Conservation (phyloP, 768 basidiomycete genomes). For the Mycena metata region DNA sequence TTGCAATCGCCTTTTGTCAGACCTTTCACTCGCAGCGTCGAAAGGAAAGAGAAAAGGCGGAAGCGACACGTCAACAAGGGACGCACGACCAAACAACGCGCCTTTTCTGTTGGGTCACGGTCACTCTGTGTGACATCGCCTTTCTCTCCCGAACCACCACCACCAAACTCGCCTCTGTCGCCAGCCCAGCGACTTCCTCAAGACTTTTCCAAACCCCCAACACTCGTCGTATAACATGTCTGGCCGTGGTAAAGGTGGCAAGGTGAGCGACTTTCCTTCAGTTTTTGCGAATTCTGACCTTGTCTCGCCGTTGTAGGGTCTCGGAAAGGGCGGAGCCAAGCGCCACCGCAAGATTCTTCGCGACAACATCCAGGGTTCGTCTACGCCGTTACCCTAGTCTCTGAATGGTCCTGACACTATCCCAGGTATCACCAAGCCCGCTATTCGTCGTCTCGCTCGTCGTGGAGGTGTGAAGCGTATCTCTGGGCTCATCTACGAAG, state of each 20-base stretch:
- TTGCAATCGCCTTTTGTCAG: too few relatives aligned
- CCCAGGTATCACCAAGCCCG: too few relatives aligned
- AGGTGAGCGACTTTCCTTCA: slow-evolving; percentile 56
- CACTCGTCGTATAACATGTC: slow-evolving; percentile 69
- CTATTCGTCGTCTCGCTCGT: too few relatives aligned
- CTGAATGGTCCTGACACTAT: too few relatives aligned
- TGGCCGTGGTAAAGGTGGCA: slow-evolving; percentile 97
- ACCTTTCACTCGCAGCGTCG: too few relatives aligned
- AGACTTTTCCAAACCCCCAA: slow-evolving; percentile 23
- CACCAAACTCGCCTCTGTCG: background rate
- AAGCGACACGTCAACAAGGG: background rate
- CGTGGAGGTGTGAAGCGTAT: too few relatives aligned
- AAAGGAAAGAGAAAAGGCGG: background rate
- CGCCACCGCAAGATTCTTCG: slow-evolving; percentile 14
- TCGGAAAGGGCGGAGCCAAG: slow-evolving; percentile 11
- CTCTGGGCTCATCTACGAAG: too few relatives aligned
- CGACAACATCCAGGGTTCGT: slow-evolving; percentile 42
- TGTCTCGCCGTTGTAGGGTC: slow-evolving; percentile 56
- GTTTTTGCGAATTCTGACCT: too few relatives aligned
- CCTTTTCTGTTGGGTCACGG: slow-evolving; percentile 10
- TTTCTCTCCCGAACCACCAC: slow-evolving; percentile 10
- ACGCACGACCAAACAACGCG: slow-evolving; percentile 7
- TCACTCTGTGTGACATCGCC: slow-evolving; percentile 6
- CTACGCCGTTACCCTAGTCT: too few relatives aligned
- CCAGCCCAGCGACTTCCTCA: slow-evolving; percentile 15